Conservation (phyloP, 2,329 filamentous ascomycete species). For the Claviceps africana region DNA sequence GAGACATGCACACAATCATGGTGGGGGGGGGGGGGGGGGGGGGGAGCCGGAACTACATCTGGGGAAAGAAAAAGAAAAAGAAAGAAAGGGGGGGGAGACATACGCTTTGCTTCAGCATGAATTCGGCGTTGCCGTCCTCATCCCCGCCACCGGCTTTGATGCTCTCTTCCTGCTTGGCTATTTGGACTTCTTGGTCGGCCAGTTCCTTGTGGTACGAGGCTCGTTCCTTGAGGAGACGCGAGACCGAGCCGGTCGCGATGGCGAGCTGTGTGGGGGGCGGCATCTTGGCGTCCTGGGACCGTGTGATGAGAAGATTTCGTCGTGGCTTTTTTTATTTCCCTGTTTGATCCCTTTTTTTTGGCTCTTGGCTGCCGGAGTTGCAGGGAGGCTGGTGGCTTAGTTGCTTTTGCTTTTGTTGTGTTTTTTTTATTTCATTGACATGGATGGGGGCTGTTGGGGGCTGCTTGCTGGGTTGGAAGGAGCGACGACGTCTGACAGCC, state of each 20-base stretch:
- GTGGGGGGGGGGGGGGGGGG: too few relatives aligned
- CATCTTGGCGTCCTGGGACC: slow-evolving; percentile 39
- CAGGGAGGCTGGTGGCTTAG: too few relatives aligned
- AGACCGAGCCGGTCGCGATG: slow-evolving; percentile 67
- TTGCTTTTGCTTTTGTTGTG: too few relatives aligned
- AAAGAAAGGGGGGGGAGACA: slow-evolving; percentile 10
- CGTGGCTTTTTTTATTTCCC: not conserved
- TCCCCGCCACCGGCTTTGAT: slow-evolving; percentile 32
- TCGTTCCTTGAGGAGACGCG: slow-evolving; percentile 83
- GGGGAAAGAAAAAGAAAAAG: not conserved
- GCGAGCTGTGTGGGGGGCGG: slow-evolving; percentile 59
- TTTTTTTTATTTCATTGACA: too few relatives aligned
- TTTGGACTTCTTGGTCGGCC: slow-evolving; percentile 55
- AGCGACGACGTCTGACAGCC: not conserved
- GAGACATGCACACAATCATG: not conserved
- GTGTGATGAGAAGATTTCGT: not conserved
- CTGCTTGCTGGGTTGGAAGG: not conserved
- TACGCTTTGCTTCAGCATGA: slow-evolving; percentile 76
- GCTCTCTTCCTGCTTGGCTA: slow-evolving; percentile 54
- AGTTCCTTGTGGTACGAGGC: slow-evolving; percentile 80
- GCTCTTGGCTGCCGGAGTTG: too few relatives aligned
- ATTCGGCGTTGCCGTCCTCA: slow-evolving; percentile 63
- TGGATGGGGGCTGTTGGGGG: too few relatives aligned
- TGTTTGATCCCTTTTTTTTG: not conserved
- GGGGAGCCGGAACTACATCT: not conserved